Evolutionary conservation across 129 eudicot genomes (phyloP).

Genomic region (Flaveria bidentis): DNA sequence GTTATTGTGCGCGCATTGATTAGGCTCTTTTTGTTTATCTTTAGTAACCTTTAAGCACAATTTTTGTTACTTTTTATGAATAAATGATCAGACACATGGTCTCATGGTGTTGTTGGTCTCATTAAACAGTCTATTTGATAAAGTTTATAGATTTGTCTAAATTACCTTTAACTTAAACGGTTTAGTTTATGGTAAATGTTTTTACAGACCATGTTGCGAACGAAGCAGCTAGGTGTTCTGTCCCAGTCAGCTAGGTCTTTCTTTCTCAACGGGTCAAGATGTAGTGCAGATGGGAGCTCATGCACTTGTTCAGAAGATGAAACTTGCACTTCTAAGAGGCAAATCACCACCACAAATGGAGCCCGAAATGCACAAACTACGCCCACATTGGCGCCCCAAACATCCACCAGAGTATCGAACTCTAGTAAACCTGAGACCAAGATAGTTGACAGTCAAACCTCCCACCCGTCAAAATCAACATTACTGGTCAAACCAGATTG

Average conservation of each 20-base stretch:
- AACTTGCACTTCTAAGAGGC: conserved; percentile 69
- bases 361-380: conserved; percentile 46
- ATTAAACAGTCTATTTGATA: not conserved
- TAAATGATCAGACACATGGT: not conserved
- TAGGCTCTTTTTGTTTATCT: too few species aligned
- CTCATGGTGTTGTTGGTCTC: not conserved
- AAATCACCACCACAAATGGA: conserved; percentile 37
- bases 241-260: conserved; percentile 90
- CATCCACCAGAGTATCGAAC: conserved; percentile 34
- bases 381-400: conserved; percentile 48
- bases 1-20: too few species aligned
- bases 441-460: conserved; percentile 32
- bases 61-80: not conserved
- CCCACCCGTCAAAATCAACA: conserved; percentile 41
- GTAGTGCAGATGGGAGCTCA: conserved; percentile 89
- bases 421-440: conserved; percentile 39
- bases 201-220: conserved; percentile 77
- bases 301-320: conserved; percentile 93
- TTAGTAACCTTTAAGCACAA: too few species aligned
- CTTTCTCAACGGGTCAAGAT: conserved; percentile 78
- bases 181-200: conserved; percentile 5
- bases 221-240: conserved; percentile 84
- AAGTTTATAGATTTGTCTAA: not conserved
- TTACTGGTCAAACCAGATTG: conserved; percentile 37
- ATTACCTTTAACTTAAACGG: not conserved